Percentiles rank a stretch among this genome's conserved stretches.
phyloP scores from a whole-genome alignment of 345 rosid genomes.

The Microthlaspi erraticum region DNA sequence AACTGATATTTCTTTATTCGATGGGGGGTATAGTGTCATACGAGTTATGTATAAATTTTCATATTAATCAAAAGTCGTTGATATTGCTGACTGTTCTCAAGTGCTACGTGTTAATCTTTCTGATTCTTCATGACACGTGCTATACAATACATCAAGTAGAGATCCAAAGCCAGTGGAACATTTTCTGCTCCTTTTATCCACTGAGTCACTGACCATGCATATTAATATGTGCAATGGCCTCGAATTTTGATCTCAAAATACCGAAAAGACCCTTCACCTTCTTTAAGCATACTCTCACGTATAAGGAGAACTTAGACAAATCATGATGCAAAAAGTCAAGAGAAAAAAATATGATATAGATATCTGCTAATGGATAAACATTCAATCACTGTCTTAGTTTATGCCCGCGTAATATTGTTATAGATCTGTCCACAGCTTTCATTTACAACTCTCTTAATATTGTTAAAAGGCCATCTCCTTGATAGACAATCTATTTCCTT shows the following conservation, averaged over 20 bases:
- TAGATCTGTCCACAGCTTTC: constrained; percentile 60
- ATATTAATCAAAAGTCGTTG: background rate
- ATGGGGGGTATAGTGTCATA: constrained; percentile 9
- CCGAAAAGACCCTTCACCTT: background rate
- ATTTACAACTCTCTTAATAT: constrained; percentile 8
- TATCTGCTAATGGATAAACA: constrained; percentile 36
- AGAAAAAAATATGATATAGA: constrained; percentile 19
- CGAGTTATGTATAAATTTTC: background rate
- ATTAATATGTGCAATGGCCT: background rate
- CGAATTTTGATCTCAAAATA: background rate
- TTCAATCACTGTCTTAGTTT: constrained; percentile 29
- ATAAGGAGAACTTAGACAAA: constrained; percentile 21
- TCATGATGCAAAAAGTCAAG: background rate
- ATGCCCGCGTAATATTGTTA: constrained; percentile 41
- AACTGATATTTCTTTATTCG: background rate
- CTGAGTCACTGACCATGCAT: too few species aligned
- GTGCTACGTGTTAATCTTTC: background rate
- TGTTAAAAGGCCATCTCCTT: background rate
- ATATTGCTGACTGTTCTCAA: constrained; percentile 25
- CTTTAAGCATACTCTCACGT: background rate
- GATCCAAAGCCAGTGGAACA: constrained; percentile 4
- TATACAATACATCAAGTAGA: background rate
- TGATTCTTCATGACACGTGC: background rate
- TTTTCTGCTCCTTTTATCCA: background rate
- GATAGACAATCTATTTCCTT: background rate